These are phyloP conservation scores for Tolypocladium ophioglossoides DNA, from an alignment of 2,329 filamentous ascomycete species.

Conservation along the genomic window DNA sequence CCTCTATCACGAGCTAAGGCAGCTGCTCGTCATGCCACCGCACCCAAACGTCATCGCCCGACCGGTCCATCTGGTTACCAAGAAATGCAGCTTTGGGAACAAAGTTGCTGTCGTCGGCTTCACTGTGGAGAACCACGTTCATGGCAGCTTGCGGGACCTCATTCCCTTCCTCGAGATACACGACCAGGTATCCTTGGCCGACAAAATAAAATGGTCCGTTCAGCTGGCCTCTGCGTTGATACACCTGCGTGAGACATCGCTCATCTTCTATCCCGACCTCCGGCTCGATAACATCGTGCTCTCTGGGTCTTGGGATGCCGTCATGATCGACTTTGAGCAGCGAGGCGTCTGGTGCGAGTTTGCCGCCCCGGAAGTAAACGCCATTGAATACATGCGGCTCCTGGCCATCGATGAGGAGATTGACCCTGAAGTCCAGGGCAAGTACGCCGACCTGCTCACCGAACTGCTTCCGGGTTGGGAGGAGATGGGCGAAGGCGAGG, in stretches of 20 bases:
- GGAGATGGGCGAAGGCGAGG: conserved; percentile 25
- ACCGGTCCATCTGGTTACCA: conserved; percentile 44
- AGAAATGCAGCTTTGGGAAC: conserved; percentile 42
- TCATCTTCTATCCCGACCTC: conserved; percentile 46
- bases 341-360: conserved; percentile 54
- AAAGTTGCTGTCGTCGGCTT: conserved; percentile 48
- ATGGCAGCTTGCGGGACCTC: conserved; percentile 45
- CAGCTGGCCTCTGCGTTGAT: conserved; percentile 41
- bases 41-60: conserved; percentile 42
- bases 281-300: conserved; percentile 50
- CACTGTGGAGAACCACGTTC: conserved; percentile 40
- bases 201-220: conserved; percentile 42
- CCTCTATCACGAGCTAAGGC: conserved; percentile 49
- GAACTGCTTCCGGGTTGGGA: conserved; percentile 37
- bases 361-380: conserved; percentile 48
- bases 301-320: conserved; percentile 30
- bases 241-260: conserved; percentile 34
- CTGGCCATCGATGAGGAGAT: conserved; percentile 39
- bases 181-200: conserved; percentile 25
- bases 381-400: conserved; percentile 46
- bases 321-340: conserved; percentile 54
- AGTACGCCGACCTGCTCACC: conserved; percentile 30
- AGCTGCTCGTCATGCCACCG: conserved; percentile 38
- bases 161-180: conserved; percentile 41
- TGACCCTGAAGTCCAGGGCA: conserved; percentile 24